Percentiles rank a stretch among this genome's conserved stretches.
phyloP scores from a whole-genome alignment of 2,329 filamentous ascomycete genomes.

The Apiospora aurea region DNA sequence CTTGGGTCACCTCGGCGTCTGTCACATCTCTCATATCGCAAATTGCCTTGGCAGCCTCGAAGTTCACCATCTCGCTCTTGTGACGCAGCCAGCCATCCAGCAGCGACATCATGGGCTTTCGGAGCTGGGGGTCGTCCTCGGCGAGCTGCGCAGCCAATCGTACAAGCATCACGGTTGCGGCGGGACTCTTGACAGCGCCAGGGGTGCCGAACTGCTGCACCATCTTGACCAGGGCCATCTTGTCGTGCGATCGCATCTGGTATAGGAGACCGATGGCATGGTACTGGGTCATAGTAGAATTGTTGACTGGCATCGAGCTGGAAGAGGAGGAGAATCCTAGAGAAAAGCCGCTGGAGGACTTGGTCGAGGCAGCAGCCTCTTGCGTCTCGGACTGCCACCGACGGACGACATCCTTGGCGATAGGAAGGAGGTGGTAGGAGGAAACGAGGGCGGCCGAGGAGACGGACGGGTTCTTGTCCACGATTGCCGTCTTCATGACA shows the following conservation, averaged over 20 bases:
- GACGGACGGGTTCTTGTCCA: constrained; percentile 98
- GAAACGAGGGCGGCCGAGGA: constrained; percentile 96
- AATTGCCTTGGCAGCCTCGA: constrained; percentile 97
- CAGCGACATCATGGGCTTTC: constrained; percentile 96
- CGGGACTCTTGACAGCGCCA: constrained; percentile 93
- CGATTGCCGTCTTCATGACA: constrained; percentile 98
- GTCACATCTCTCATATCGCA: constrained; percentile 93
- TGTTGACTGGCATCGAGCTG: constrained; percentile 79
- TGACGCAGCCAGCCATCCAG: constrained; percentile 96
- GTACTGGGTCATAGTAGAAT: constrained; percentile 98
- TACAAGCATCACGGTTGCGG: constrained; percentile 91
- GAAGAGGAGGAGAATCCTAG: constrained; percentile 88
- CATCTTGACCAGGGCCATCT: constrained; percentile 99
- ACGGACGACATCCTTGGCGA: constrained; percentile 92
- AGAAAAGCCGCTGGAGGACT: constrained; percentile 88
- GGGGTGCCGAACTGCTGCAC: constrained; percentile 97
- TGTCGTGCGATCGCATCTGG: constrained; percentile 96
- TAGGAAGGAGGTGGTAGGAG: constrained; percentile 95
- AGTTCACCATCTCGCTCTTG: constrained; percentile 99
- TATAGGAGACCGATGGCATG: constrained; percentile 97
- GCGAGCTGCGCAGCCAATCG: constrained; percentile 91
- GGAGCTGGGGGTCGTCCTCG: constrained; percentile 86
- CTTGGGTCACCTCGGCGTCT: constrained; percentile 88
- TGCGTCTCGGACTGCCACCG: constrained; percentile 99
- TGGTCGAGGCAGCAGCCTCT: constrained; percentile 89